phyloP scores from a whole-genome alignment of 2,329 filamentous ascomycete species.

The Coniochaeta sp. region DNA sequence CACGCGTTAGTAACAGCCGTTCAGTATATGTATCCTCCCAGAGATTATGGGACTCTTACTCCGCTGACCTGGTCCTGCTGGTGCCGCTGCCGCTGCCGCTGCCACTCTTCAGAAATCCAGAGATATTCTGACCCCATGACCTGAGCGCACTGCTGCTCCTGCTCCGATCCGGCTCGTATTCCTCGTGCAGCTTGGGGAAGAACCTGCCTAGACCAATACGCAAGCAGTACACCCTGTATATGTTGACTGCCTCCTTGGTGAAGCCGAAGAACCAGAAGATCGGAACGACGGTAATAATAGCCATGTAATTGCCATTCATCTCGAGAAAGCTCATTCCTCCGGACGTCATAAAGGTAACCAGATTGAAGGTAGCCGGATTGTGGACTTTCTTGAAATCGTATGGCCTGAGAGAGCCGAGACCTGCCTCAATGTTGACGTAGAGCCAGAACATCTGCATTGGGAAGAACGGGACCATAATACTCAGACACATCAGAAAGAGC shows the following conservation, averaged over 20 bases:
- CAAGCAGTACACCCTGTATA: conserved; percentile 34
- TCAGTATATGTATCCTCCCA: background rate
- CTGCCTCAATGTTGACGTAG: conserved; percentile 30
- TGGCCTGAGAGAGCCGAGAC: conserved; percentile 17
- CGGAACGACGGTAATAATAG: conserved; percentile 36
- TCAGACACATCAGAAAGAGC: conserved; percentile 48
- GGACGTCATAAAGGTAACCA: conserved; percentile 38
- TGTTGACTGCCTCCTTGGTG: conserved; percentile 44
- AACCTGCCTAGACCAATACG: conserved; percentile 32
- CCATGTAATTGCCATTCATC: conserved; percentile 41
- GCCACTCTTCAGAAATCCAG: conserved; percentile 4
- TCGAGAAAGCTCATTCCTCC: conserved; percentile 27
- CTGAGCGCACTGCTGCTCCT: background rate
- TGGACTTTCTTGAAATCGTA: conserved; percentile 38
- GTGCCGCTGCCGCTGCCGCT: background rate
- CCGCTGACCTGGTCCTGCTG: background rate
- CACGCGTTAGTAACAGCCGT: background rate
- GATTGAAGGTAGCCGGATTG: conserved; percentile 34
- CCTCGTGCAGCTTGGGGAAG: conserved; percentile 31
- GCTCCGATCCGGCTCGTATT: conserved; percentile 17
- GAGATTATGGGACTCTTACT: background rate
- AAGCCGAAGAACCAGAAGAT: conserved; percentile 49
- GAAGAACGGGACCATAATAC: conserved; percentile 43
- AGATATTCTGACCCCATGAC: conserved; percentile 5
- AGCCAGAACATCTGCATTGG: conserved; percentile 37